Evolutionary conservation across 2,329 filamentous ascomycete genomes (phyloP).

Genomic region (Neofusicoccum sp.): DNA sequence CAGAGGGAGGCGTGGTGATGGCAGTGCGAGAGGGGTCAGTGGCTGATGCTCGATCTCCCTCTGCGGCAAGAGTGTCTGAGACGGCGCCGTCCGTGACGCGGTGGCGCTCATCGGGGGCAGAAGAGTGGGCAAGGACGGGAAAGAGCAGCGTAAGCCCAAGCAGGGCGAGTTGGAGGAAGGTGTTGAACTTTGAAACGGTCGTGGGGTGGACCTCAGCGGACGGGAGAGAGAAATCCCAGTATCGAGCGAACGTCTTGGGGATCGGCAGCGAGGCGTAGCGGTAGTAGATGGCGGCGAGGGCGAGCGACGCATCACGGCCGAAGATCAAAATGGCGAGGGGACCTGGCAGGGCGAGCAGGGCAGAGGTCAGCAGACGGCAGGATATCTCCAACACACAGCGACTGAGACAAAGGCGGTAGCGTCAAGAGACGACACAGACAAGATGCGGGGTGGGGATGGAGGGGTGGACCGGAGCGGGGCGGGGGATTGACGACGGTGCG

Average conservation of each 20-base stretch:
- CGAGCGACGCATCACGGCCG: conserved; percentile 80
- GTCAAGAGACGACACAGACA: not conserved
- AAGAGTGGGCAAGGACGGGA: conserved; percentile 60
- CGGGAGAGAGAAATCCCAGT: conserved; percentile 96
- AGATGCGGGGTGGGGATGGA: conserved; percentile 6
- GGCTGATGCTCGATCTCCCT: not conserved
- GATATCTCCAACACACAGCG: conserved; percentile 13
- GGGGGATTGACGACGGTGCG: conserved; percentile 13
- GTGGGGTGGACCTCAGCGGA: conserved; percentile 82
- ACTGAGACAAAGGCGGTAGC: not conserved
- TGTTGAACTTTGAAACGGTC: conserved; percentile 85
- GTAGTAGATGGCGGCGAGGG: conserved; percentile 86
- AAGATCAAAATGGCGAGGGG: conserved; percentile 91
- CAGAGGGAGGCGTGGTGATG: not conserved
- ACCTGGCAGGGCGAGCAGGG: conserved; percentile 48
- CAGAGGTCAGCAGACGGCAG: conserved; percentile 1
- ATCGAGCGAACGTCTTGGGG: conserved; percentile 86
- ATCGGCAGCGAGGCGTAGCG: conserved; percentile 91
- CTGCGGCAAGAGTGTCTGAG: conserved; percentile 10
- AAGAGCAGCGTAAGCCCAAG: conserved; percentile 81
- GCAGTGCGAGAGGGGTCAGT: conserved; percentile 4
- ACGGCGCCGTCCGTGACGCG: conserved; percentile 4
- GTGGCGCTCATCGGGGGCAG: not conserved
- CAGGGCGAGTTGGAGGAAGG: conserved; percentile 81
- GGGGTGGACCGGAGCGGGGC: conserved; percentile 16